Conservation (phyloP, 208 protist species). For the Trypanosoma rangeli region DNA sequence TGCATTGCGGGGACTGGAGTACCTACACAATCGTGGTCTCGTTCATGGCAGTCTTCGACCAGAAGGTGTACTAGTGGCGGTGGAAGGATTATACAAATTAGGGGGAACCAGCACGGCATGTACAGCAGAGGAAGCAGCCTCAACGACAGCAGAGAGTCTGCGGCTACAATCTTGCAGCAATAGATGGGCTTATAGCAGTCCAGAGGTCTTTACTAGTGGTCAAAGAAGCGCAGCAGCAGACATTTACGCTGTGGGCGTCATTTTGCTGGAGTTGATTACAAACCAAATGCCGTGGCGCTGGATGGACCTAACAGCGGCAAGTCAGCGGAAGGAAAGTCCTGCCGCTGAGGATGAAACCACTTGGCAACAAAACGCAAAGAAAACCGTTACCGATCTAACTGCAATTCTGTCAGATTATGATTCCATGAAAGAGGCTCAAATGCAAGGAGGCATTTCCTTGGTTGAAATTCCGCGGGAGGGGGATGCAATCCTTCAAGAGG, state of each 20-base stretch:
- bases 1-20: conserved; percentile 43
- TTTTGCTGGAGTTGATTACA: conserved; percentile 42
- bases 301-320: not conserved
- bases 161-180: conserved; percentile 11
- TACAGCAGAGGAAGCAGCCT: not conserved
- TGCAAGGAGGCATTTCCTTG: not conserved
- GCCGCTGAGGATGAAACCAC: not conserved
- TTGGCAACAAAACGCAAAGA: not conserved
- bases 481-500: conserved; percentile 29
- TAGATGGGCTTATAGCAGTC: conserved; percentile 28
- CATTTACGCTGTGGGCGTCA: conserved; percentile 49
- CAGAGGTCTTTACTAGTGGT: conserved; percentile 37
- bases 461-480: not conserved
- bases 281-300: conserved; percentile 47
- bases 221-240: conserved; percentile 32
- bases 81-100: conserved; percentile 48
- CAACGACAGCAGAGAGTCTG: not conserved
- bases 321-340: not conserved
- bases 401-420: not conserved
- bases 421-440: not conserved
- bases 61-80: conserved; percentile 36
- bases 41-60: conserved; percentile 45
- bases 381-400: not conserved
- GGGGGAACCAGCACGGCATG: conserved; percentile 24
- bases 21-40: conserved; percentile 40